These are phyloP conservation scores for Lactarius trivialis DNA, from an alignment of 768 basidiomycete species.

Conservation along the genomic window DNA sequence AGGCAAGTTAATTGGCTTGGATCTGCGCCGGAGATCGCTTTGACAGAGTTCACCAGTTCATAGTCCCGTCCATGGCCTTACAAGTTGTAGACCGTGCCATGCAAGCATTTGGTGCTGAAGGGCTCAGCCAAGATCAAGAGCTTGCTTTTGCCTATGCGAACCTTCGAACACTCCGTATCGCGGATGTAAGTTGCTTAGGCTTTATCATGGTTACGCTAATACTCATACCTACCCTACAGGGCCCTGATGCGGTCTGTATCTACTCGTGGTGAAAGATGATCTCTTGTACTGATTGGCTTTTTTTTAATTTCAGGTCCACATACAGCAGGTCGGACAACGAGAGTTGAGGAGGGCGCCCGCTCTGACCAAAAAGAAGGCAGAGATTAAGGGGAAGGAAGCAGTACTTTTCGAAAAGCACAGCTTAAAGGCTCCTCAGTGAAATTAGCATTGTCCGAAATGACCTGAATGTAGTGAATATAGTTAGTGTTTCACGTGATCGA, in stretches of 20 bases:
- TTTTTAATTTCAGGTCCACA: slow-evolving; percentile 60
- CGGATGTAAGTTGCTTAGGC: slow-evolving; percentile 52
- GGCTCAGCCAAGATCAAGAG: slow-evolving; percentile 82
- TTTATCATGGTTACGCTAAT: not conserved
- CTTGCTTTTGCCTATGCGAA: slow-evolving; percentile 74
- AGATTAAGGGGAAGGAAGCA: slow-evolving; percentile 55
- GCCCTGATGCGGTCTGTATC: slow-evolving; percentile 64
- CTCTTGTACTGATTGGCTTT: not conserved
- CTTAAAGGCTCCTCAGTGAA: slow-evolving; percentile 53
- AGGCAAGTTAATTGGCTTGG: slow-evolving; percentile 43
- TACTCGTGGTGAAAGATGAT: not conserved
- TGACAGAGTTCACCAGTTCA: slow-evolving; percentile 50
- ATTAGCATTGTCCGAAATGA: not conserved
- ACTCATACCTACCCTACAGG: slow-evolving; percentile 36
- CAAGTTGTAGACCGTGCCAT: slow-evolving; percentile 91
- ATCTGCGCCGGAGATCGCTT: not conserved
- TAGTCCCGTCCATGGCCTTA: slow-evolving; percentile 87
- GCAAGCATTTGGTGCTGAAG: slow-evolving; percentile 95
- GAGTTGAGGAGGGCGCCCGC: slow-evolving; percentile 75
- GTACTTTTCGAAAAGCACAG: slow-evolving; percentile 52
- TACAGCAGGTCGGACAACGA: slow-evolving; percentile 88
- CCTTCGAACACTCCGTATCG: slow-evolving; percentile 80
- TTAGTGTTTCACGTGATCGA: not conserved
- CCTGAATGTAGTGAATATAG: not conserved
- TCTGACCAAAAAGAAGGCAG: slow-evolving; percentile 48